Percentiles rank a stretch among this genome's conserved stretches.
These are phyloP conservation scores for Dioscorea dumetorum DNA, from an alignment of 106 monocot species.

Conservation along the genomic window DNA sequence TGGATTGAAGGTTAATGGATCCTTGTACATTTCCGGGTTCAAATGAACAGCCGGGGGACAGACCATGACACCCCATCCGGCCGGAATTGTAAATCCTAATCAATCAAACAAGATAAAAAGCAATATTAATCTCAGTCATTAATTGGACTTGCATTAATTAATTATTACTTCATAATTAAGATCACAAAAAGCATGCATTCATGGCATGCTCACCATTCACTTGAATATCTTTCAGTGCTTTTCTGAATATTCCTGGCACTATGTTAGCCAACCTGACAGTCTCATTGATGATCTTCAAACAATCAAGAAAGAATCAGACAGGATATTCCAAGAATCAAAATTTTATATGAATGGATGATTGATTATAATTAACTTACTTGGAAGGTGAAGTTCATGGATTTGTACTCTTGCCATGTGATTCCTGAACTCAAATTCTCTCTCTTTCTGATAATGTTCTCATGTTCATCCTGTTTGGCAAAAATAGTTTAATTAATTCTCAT, in stretches of 20 bases:
- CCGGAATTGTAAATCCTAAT: slow-evolving; percentile 62
- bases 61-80: slow-evolving; percentile 58
- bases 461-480: slow-evolving; percentile 34
- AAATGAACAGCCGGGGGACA: slow-evolving; percentile 70
- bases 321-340: background rate
- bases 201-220: slow-evolving; percentile 34
- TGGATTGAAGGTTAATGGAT: slow-evolving; percentile 54
- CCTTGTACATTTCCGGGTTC: slow-evolving; percentile 61
- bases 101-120: background rate
- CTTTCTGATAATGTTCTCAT: slow-evolving; percentile 39
- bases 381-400: slow-evolving; percentile 57
- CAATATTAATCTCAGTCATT: too few species aligned
- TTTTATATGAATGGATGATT: background rate
- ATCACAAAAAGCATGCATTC: too few species aligned
- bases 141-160: background rate
- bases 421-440: slow-evolving; percentile 34
- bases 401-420: slow-evolving; percentile 64
- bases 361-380: slow-evolving; percentile 22
- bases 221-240: slow-evolving; percentile 45
- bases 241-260: slow-evolving; percentile 66
- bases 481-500: background rate
- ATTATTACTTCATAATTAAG: background rate
- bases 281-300: slow-evolving; percentile 47
- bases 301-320: background rate
- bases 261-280: slow-evolving; percentile 54